A percentile compares a stretch with the other conserved stretches of the same genome.
These are phyloP conservation scores for Candida montana DNA, from an alignment of 805 yeast genomes.

Conservation along the genomic window DNA sequence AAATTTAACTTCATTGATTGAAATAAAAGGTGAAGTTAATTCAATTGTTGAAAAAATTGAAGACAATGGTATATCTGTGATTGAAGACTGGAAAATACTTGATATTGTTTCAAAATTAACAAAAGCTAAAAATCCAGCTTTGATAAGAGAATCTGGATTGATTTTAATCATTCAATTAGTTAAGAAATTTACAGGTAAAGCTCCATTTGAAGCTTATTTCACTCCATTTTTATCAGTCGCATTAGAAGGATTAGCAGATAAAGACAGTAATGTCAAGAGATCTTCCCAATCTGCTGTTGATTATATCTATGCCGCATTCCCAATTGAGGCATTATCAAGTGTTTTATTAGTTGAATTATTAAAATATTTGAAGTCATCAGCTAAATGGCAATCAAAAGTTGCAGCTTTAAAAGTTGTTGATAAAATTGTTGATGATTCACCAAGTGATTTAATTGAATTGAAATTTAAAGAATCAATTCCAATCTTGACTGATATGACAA, in stretches of 20 bases:
- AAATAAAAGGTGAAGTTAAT: constrained; percentile 30
- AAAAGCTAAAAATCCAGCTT: constrained; percentile 67
- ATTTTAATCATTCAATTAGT: constrained; percentile 54
- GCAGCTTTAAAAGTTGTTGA: constrained; percentile 75
- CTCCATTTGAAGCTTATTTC: constrained; percentile 74
- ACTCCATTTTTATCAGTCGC: constrained; percentile 57
- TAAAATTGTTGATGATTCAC: constrained; percentile 68
- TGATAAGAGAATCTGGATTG: constrained; percentile 74
- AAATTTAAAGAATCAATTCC: constrained; percentile 79
- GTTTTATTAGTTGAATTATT: constrained; percentile 58
- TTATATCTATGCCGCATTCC: constrained; percentile 61
- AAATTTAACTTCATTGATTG: constrained; percentile 29
- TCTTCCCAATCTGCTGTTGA: constrained; percentile 81
- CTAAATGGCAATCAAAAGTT: constrained; percentile 89
- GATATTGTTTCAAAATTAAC: constrained; percentile 61
- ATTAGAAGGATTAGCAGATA: constrained; percentile 74
- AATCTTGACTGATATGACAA: constrained; percentile 78
- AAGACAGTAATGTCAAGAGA: constrained; percentile 79
- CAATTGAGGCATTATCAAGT: constrained; percentile 74
- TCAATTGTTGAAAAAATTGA: constrained; percentile 43
- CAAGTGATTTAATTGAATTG: constrained; percentile 79
- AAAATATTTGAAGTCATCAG: constrained; percentile 66
- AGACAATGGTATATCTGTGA: constrained; percentile 38
- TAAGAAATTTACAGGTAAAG: constrained; percentile 55
- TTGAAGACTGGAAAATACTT: constrained; percentile 60